Base-by-base conservation (phyloP, 106 monocot genomes). In the Acorus gramineus region DNA sequence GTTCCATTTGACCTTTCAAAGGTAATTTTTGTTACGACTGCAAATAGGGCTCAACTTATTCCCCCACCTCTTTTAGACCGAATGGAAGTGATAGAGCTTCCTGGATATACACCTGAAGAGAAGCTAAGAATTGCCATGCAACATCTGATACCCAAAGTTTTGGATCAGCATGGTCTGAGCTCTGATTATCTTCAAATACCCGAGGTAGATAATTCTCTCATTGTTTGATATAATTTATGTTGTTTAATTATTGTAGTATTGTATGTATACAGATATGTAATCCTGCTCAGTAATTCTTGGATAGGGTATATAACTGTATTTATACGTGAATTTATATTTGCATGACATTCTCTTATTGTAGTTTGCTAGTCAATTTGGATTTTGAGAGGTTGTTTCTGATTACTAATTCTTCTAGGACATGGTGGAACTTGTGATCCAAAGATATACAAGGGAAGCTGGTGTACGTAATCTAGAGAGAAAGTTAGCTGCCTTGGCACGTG, bases 381-480 rank as follows among this genome's bases (percentile, higher is more conserved):
- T 1, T 28, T 28, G 28, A 28, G 28, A 28, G 28, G 28, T 28
- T 28, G 28, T 28, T 28, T 28, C 28, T 14, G 42, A 52, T 47
- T n/a, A 62, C 12, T 62, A 7, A 8, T 12, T 57, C 46, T 60
- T 60, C 60, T 44, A 28, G 28, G 28, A 28, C 28, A 28, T 28
- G 28, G 28, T 28, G 28, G 28, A 28, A 28, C 28, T 28, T 28
- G 28, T 28, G 28, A 28, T 28, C 42, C 11, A 52, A 2, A n/a
- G 42, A 8, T 65, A 65, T 52, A 65, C 65, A 5, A 50, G 52
- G 10, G 65, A 65, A 43, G 49, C 65, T 8, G 65, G 65, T 4
- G 65, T 65, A 8, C 42, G 66, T 54, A 66, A 66, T 66, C 66
- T 66, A 8, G 66, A 66, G 55, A 52, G 66, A 55, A 7, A 55